phyloP scores from a whole-genome alignment of 257 asterid species.

The Solanum verrucosum region DNA sequence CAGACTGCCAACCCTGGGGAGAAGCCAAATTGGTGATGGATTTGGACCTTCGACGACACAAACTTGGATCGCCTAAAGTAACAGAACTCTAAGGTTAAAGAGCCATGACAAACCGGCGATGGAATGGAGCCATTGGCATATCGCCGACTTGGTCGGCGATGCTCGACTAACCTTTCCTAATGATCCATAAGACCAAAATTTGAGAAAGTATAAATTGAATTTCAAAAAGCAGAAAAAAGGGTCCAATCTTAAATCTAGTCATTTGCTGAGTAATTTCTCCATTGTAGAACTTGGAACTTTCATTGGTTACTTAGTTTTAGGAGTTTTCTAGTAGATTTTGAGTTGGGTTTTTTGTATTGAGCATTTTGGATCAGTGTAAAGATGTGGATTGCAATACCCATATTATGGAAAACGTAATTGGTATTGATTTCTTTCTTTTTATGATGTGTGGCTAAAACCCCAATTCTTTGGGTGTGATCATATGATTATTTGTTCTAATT shows the following conservation, averaged over 20 bases:
- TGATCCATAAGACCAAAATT: neutral
- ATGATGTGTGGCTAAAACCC: neutral
- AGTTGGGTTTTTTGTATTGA: no score
- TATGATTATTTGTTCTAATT: no score
- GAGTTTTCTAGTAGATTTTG: neutral
- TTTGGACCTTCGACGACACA: neutral
- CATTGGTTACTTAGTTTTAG: neutral
- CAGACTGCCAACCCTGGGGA: neutral
- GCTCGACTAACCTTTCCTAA: no score
- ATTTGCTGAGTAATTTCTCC: neutral
- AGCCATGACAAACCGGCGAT: rapidly evolving
- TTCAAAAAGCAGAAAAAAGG: no score
- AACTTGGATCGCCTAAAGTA: neutral
- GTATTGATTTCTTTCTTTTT: no score
- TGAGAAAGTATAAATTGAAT: neutral
- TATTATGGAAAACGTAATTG: no score
- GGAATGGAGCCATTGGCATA: neutral
- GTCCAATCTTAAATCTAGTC: neutral
- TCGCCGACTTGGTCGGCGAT: neutral
- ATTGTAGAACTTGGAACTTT: neutral
- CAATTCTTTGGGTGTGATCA: neutral
- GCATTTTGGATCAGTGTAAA: no score
- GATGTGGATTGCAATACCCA: neutral
- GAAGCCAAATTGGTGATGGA: neutral
- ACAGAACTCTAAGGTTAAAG: neutral